Evolutionary conservation across 2,329 filamentous ascomycete genomes (phyloP), one percentile per base, ranked within the genome.

Genomic region (Parascedosporium putredinis): DNA sequence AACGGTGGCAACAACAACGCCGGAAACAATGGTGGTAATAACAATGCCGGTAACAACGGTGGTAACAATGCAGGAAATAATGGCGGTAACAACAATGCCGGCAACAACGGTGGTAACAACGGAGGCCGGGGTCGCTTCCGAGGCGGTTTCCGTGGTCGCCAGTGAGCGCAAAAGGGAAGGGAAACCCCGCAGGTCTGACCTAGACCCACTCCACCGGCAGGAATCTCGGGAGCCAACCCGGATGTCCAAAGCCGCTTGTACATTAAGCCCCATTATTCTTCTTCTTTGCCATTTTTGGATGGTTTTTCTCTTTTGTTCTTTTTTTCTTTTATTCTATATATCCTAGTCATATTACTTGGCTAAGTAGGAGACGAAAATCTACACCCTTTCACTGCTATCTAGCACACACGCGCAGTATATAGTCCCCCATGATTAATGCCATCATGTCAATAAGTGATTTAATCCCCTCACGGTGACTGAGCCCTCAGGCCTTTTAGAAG

Each of bases 1-100:
- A 54, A 55, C 14, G 51, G 51, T 2, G 53, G 50, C 14, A n/a
- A n/a, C 4, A 29, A 14, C 9, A 50, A 50, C 24, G n/a, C 42
- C 34, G 5, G 23, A 25, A 24, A 49, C 18, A 45, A 45, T 31
- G 31, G 16, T 22, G 36, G 36, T 22, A 31, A 31, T 18, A 22
- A 22, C 14, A 47, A 47, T 22, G 24, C 23, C 7, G 29, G 29
- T n/a, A 47, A 47, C 16, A 33, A 47, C 16, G 22, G 16, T 29
- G 24, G 16, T 7, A 45, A 45, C 43, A 31, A 31, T 12, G 27
- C n/a, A 18, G 59, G 57, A 50, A 56, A 57, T 20, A 50, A 55
- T 12, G 54, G 52, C 14, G 54, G 52, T 18, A 57, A n/a, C n/a
- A n/a, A 60, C n/a, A n/a, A n/a, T 42, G 57, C 56, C 0, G 57